Conservation (phyloP, 306 rosid genomes). For the Vigna reflexopilosa region DNA sequence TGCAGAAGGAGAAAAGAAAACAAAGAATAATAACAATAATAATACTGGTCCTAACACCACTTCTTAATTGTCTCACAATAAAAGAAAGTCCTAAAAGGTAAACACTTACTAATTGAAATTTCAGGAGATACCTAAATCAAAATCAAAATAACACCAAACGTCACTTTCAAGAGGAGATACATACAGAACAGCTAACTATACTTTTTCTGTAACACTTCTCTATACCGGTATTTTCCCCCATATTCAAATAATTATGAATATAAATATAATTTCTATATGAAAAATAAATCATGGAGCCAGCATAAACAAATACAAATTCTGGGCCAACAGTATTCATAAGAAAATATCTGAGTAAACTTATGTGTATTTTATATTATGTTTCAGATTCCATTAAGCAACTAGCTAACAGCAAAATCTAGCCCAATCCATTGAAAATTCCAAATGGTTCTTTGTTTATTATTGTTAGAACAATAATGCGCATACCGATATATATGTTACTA, state of each 20-base stretch:
- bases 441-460: constrained; percentile 23
- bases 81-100: constrained; percentile 16
- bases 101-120: constrained; percentile 37
- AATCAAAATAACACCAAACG: constrained; percentile 24
- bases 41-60: constrained; percentile 60
- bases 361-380: constrained; percentile 5
- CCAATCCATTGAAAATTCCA: constrained; percentile 26
- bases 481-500: constrained; percentile 32
- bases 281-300: constrained; percentile 34
- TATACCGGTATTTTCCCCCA: background rate
- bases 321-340: constrained; percentile 28
- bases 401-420: constrained; percentile 36
- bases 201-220: background rate
- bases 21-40: constrained; percentile 16
- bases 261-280: background rate
- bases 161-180: constrained; percentile 47
- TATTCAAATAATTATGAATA: background rate
- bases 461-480: constrained; percentile 39
- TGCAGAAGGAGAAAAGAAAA: constrained; percentile 45
- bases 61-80: constrained; percentile 43
- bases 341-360: background rate
- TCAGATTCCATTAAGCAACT: constrained; percentile 42
- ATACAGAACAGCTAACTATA: background rate
- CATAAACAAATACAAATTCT: constrained; percentile 33
- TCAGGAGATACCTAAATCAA: constrained; percentile 4